Conservation (phyloP, 2,329 filamentous ascomycete genomes). For the Dendryphion nanum region DNA sequence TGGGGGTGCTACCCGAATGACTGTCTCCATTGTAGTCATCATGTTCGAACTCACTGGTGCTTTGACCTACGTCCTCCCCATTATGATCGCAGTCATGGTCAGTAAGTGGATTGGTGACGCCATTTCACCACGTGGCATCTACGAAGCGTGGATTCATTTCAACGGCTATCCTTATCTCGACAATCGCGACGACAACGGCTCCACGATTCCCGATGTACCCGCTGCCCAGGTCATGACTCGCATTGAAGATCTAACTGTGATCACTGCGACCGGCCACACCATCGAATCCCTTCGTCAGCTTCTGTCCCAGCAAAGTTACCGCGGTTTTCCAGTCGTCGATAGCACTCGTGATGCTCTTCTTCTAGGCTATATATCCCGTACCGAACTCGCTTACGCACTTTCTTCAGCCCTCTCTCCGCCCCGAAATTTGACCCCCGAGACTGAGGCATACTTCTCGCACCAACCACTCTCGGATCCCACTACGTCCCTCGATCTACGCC, state of each 20-base stretch:
- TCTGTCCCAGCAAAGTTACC: conserved; percentile 72
- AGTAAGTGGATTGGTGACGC: conserved; percentile 98
- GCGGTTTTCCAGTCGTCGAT: conserved; percentile 87
- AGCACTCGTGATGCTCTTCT: conserved; percentile 75
- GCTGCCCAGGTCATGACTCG: conserved; percentile 90
- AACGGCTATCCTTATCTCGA: conserved; percentile 95
- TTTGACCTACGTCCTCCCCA: conserved; percentile 92
- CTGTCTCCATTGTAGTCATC: conserved; percentile 96
- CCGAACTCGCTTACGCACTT: conserved; percentile 82
- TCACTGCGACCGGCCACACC: conserved; percentile 85
- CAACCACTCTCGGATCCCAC: conserved; percentile 72
- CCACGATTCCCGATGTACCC: conserved; percentile 74
- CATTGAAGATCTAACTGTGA: conserved; percentile 83
- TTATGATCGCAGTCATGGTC: conserved; percentile 98
- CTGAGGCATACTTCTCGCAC: conserved; percentile 81
- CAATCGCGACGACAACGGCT: conserved; percentile 68
- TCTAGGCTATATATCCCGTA: conserved; percentile 90
- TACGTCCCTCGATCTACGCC: conserved; percentile 79
- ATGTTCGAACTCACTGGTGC: conserved; percentile 99
- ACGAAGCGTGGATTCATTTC: conserved; percentile 96
- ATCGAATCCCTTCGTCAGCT: conserved; percentile 71
- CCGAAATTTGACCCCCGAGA: conserved; percentile 63
- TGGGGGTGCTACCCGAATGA: conserved; percentile 91
- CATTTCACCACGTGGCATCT: conserved; percentile 88
- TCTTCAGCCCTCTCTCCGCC: conserved; percentile 57